Evolutionary conservation across 164 flowering plant species (phyloP).

Genomic region (Malania oleifera): DNA sequence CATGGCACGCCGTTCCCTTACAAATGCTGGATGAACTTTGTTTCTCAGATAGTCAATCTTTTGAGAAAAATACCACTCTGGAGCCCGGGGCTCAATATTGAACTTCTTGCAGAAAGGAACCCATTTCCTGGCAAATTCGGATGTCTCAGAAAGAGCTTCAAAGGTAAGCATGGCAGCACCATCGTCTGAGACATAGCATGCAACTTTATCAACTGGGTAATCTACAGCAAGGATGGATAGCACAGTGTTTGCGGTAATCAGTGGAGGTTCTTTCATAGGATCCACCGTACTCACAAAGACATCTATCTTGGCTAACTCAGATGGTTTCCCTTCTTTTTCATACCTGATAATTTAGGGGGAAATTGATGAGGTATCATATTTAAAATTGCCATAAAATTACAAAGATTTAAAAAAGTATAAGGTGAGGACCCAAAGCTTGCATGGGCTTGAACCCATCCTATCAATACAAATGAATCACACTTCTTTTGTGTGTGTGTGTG

Average conservation of each 20-base stretch:
- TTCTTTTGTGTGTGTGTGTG: no score
- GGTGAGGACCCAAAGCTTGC: no score
- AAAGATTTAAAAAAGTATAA: no score
- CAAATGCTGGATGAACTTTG: slow-evolving; percentile 54
- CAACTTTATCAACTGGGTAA: slow-evolving; percentile 63
- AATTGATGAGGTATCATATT: background rate
- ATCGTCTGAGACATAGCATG: slow-evolving; percentile 66
- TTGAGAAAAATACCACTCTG: slow-evolving; percentile 54
- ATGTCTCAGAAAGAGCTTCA: slow-evolving; percentile 54
- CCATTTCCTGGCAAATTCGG: slow-evolving; percentile 62
- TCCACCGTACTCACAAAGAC: slow-evolving; percentile 64
- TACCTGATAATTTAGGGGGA: slow-evolving; percentile 24
- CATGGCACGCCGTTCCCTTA: slow-evolving; percentile 54
- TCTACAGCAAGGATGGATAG: slow-evolving; percentile 55
- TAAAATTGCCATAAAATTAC: background rate
- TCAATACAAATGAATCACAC: no score
- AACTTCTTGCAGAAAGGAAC: slow-evolving; percentile 60
- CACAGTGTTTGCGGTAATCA: slow-evolving; percentile 56
- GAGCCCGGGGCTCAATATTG: slow-evolving; percentile 51
- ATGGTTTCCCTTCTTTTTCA: slow-evolving; percentile 53
- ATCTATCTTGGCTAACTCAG: slow-evolving; percentile 41
- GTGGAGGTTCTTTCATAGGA: slow-evolving; percentile 63
- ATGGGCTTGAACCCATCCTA: background rate
- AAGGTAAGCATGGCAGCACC: slow-evolving; percentile 61
- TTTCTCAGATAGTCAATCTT: slow-evolving; percentile 55